Base-by-base conservation (phyloP, 495 filamentous ascomycete species). In the Chaetomium cochliodes region DNA sequence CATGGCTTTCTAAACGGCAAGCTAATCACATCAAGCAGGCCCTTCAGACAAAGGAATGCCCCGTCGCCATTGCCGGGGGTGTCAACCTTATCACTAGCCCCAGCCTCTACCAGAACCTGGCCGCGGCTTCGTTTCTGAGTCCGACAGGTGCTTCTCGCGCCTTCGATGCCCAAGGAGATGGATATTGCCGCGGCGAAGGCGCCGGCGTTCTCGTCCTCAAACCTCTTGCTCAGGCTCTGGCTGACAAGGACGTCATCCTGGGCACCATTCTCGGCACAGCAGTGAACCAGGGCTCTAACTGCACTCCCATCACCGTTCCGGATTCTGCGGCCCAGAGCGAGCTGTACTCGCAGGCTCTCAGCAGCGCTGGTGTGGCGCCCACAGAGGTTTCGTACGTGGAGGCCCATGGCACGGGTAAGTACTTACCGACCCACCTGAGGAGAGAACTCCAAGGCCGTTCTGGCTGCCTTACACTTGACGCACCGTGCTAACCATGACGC, bases 171-270 rank as follows among this genome's bases (percentile, higher is more conserved):
- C 60, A 68, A 0, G 88, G 86, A 7, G 79, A 88, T 70, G 88
- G 88, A 0, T 91, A 87, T 70, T 85, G 74, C 1, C 76, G 88
- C 9, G 88, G 77, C 1, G 89, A 92, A 65, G 88, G 80, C 1
- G 64, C 86, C 22, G 78, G 73, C 42, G 73, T 76, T 1, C 52
- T 89, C 0, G 72, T 83, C 5, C 46, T 92, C 1, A 91, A 90
- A 72, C 69, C 64, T 12, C 69, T 89, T 1, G 61, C 60, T 0
- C 77, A 82, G 28, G 88, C 83, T 6, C 23, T 84, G 2, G 51
- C 64, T 3, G 77, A 83, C 56, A 76, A 77, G 7, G 77, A 85
- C 65, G 79, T 79, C 12, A 83, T 90, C 37, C 76, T 86, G 13
- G 84, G 79, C 4, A 76, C 88, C 1, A 85, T 92, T 62, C 76